A percentile compares a stretch with the other conserved stretches of the same genome.
Evolutionary conservation across 2,329 filamentous ascomycete genomes (phyloP).

Genomic region (Fusarium temperatum): DNA sequence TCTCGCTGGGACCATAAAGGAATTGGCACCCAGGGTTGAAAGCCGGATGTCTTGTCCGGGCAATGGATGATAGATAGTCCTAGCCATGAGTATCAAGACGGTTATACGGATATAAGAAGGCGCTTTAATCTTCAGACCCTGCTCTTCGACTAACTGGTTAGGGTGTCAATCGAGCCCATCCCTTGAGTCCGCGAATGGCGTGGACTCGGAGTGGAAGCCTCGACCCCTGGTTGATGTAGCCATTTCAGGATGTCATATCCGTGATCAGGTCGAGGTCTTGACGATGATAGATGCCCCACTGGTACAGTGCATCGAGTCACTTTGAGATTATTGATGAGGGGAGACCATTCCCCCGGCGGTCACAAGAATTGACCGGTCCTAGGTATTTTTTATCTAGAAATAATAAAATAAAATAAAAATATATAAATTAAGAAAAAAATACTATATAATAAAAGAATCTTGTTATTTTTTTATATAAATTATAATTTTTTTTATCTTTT

Average conservation of each 20-base stretch:
- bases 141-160: neutral
- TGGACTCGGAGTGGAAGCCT: neutral
- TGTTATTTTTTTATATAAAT: no score
- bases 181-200: neutral
- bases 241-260: slow-evolving; percentile 19
- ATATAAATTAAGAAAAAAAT: no score
- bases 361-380: no score
- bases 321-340: slow-evolving; percentile 4
- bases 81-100: neutral
- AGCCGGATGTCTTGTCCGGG: neutral
- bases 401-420: no score
- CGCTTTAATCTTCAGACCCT: neutral
- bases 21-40: neutral
- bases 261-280: neutral
- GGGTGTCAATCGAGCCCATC: neutral
- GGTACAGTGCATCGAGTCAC: slow-evolving; percentile 6
- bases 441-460: no score
- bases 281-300: neutral
- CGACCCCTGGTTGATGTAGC: slow-evolving; percentile 1
- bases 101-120: neutral
- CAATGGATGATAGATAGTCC: neutral
- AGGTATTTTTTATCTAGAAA: no score
- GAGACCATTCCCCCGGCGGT: slow-evolving; percentile 8
- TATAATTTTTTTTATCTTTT: no score
- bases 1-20: neutral